Evolutionary conservation across 768 basidiomycete genomes (phyloP).

Genomic region (Rhodosporidiobolus sp.): DNA sequence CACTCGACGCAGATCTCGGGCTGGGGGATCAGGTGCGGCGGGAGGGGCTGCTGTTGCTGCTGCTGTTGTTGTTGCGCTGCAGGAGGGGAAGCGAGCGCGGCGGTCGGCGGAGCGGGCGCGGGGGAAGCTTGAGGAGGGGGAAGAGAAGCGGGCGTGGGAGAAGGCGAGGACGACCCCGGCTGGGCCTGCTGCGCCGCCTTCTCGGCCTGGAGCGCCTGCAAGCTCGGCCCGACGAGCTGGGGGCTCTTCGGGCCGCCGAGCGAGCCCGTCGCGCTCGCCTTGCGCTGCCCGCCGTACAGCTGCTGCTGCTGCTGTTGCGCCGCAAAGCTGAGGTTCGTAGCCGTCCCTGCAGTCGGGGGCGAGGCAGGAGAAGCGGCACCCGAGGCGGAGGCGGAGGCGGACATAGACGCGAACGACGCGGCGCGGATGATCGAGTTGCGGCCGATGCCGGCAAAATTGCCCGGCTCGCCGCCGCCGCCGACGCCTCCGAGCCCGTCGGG

Average conservation of each 20-base stretch:
- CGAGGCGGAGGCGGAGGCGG: conserved; percentile 10
- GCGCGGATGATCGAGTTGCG: conserved; percentile 33
- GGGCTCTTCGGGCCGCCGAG: not conserved
- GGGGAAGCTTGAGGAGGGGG: not conserved
- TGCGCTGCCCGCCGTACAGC: not conserved
- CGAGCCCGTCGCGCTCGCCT: not conserved
- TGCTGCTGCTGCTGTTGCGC: not conserved
- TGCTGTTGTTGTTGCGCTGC: not conserved
- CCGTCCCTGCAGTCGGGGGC: not conserved
- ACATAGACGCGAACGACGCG: conserved; percentile 1
- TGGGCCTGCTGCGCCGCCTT: not conserved
- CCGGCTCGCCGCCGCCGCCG: not conserved
- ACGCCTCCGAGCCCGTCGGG: not conserved
- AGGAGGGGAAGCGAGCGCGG: not conserved
- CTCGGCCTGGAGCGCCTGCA: not conserved
- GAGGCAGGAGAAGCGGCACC: conserved; percentile 22
- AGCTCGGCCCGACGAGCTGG: not conserved
- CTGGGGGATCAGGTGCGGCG: conserved; percentile 41
- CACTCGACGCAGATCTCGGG: conserved; percentile 89
- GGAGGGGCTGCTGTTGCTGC: conserved; percentile 11
- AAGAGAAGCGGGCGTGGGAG: too few species aligned
- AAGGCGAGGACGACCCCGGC: not conserved
- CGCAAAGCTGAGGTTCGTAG: too few species aligned
- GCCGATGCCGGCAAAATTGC: conserved; percentile 29
- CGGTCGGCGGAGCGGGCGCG: not conserved